A percentile compares a stretch with the other conserved stretches of the same genome.
These are phyloP conservation scores for rapeseed (Brassica napus) DNA, from an alignment of 345 rosid genomes.

Conservation along the genomic window DNA sequence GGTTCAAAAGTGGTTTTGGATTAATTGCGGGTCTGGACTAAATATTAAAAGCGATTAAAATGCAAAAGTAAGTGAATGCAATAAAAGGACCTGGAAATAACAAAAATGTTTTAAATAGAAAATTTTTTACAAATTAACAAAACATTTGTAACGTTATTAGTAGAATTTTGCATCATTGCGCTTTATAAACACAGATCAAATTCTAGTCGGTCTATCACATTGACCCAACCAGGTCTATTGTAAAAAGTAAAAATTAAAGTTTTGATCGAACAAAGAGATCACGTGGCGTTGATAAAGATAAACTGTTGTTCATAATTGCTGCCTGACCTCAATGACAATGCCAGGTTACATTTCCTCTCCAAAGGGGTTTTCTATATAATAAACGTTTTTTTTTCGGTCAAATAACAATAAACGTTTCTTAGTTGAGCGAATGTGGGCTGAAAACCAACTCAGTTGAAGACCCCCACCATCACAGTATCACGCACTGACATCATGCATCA, in stretches of 20 bases:
- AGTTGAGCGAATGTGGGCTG: background rate
- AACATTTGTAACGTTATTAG: too few species aligned
- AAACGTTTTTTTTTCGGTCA: background rate
- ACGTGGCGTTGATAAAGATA: slow-evolving; percentile 22
- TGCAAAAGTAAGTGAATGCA: too few species aligned
- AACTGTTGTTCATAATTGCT: slow-evolving; percentile 12
- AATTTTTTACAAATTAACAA: too few species aligned
- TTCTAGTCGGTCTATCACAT: background rate
- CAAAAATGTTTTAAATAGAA: too few species aligned
- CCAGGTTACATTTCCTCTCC: slow-evolving; percentile 24
- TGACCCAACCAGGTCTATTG: background rate
- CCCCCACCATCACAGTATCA: background rate
- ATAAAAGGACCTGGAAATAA: too few species aligned
- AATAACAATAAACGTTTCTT: background rate
- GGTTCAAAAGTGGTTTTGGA: background rate
- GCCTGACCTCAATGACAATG: background rate
- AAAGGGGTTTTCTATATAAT: slow-evolving; percentile 16
- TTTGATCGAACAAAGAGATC: slow-evolving; percentile 8
- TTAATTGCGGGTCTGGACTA: background rate
- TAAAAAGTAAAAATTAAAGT: background rate
- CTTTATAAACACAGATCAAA: too few species aligned
- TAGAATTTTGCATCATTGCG: too few species aligned
- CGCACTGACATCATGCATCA: background rate
- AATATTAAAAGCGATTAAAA: background rate
- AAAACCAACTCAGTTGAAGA: background rate